Evolutionary conservation across 495 filamentous ascomycete genomes (phyloP), one percentile per base, ranked within the genome.

Genomic region (Hypoxylon subgilvum): DNA sequence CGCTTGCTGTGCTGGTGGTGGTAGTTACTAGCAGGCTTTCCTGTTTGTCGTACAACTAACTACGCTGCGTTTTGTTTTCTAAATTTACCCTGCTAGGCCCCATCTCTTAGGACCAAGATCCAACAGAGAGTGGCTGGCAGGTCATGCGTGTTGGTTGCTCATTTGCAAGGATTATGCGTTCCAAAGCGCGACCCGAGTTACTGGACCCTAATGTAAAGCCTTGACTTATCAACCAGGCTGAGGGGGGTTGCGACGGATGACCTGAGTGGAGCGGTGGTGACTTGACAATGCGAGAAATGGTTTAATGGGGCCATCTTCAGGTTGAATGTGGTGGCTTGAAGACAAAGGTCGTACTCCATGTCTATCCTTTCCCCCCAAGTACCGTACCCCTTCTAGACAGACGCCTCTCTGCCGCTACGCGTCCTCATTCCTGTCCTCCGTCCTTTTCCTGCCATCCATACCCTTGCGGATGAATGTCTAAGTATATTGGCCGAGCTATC

Each of bases 401-500:
- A 60, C 67, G 56, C 56, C 55, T 51, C 49, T 54, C 50, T 42
- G 42, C 61, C 55, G 41, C 54, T 63, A 61, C 56, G 57, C 51
- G 59, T 57, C 44, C 48, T 45, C 65, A 68, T 68, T 67, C 67
- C 57, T 50, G 30, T 56, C 42, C 47, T 49, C 42, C 39, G 45
- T 47, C 42, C 13, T 65, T n/a, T 52, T 53, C 65, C 57, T 52
- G 53, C 55, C 57, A 63, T 60, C 52, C 52, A 52, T 64, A 68
- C 65, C 65, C 67, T 68, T 55, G 51, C 65, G 65, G 67, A 57
- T 46, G 52, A 32, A 63, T 65, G 50, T 61, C 57, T 60, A 30
- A 49, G 57, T 62, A 65, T 67, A 69, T 69, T 69, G 64, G 57
- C 51, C 46, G 58, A 57, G 47, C 59, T 57, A 52, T 63, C 60